Evolutionary conservation across 192 early-diverging fungal species (phyloP).

Genomic region (Coemansia nantahalensis): DNA sequence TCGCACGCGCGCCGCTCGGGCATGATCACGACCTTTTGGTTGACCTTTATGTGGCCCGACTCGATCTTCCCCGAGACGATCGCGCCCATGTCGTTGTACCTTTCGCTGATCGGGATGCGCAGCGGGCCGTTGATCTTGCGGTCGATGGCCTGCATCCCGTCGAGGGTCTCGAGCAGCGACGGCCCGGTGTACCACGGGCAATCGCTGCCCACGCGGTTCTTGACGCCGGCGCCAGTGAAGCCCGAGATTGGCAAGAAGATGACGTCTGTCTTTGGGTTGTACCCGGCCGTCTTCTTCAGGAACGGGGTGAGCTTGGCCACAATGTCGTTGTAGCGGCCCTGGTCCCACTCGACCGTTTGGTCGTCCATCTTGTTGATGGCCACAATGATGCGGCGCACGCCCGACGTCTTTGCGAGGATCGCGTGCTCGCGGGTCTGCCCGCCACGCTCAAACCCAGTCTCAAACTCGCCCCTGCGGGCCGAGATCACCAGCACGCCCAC

Average conservation of each 20-base stretch:
- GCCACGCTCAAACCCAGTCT: constrained; percentile 99
- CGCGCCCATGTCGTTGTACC: constrained; percentile 98
- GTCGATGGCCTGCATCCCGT: constrained; percentile 76
- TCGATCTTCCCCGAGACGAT: constrained; percentile 96
- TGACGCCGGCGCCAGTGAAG: constrained; percentile 95
- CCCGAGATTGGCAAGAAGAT: constrained; percentile 93
- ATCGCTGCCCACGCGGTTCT: constrained; percentile 66
- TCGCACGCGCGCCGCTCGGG: constrained; percentile 80
- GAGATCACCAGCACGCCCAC: constrained; percentile 94
- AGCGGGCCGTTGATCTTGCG: constrained; percentile 87
- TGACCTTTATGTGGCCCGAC: constrained; percentile 86
- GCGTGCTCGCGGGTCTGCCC: constrained; percentile 99
- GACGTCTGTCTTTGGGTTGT: constrained; percentile 82
- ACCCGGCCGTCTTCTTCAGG: constrained; percentile 82
- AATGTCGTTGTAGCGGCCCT: constrained; percentile 92
- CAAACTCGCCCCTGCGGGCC: constrained; percentile 98
- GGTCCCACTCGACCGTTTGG: constrained; percentile 89
- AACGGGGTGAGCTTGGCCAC: constrained; percentile 83
- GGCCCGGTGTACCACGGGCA: constrained; percentile 85
- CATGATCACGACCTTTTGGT: constrained; percentile 85
- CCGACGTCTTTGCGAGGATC: constrained; percentile 93
- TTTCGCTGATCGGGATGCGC: constrained; percentile 93
- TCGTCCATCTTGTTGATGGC: constrained; percentile 99
- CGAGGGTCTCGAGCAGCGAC: constrained; percentile 84
- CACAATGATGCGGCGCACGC: constrained; percentile 88